A percentile compares a stretch with the other conserved stretches of the same genome.
These are phyloP conservation scores for Neobulgaria alba DNA, from an alignment of 2,329 filamentous ascomycete genomes.

Conservation along the genomic window DNA sequence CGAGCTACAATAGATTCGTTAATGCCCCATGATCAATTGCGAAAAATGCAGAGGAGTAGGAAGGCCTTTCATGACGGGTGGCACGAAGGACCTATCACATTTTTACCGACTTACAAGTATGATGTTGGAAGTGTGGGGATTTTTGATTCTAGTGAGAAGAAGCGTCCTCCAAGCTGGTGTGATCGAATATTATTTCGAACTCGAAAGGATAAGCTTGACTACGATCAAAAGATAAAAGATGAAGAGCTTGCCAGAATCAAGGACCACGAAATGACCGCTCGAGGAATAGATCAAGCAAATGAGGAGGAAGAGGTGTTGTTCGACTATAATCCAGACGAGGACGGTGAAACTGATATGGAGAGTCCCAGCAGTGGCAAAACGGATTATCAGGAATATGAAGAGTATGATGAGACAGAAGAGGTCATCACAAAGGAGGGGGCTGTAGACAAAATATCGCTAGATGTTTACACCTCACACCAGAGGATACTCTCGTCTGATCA, in stretches of 20 bases:
- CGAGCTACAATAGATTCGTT: conserved; percentile 84
- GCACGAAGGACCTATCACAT: conserved; percentile 79
- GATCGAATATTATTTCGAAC: conserved; percentile 87
- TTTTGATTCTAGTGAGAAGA: conserved; percentile 95
- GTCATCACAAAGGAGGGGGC: conserved; percentile 51
- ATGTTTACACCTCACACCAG: conserved; percentile 80
- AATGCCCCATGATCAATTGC: conserved; percentile 82
- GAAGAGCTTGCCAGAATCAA: conserved; percentile 58
- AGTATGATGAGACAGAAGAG: conserved; percentile 34
- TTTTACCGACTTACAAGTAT: conserved; percentile 95
- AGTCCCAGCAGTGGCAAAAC: conserved; percentile 15
- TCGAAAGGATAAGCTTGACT: conserved; percentile 56
- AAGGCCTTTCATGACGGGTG: conserved; percentile 87
- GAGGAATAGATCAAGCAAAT: conserved; percentile 62
- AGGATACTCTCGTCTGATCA: conserved; percentile 88
- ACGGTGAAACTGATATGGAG: conserved; percentile 44
- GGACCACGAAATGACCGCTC: conserved; percentile 78
- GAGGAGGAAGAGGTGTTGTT: conserved; percentile 81
- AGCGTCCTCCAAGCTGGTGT: conserved; percentile 89
- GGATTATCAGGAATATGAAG: conserved; percentile 43
- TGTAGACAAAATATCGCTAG: conserved; percentile 44
- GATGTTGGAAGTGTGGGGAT: conserved; percentile 86
- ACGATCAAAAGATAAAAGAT: conserved; percentile 55
- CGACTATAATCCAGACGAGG: conserved; percentile 79
- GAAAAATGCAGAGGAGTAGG: conserved; percentile 60